Base-by-base conservation (phyloP, 2,329 filamentous ascomycete genomes). In the Cryoendolithus antarcticus region DNA sequence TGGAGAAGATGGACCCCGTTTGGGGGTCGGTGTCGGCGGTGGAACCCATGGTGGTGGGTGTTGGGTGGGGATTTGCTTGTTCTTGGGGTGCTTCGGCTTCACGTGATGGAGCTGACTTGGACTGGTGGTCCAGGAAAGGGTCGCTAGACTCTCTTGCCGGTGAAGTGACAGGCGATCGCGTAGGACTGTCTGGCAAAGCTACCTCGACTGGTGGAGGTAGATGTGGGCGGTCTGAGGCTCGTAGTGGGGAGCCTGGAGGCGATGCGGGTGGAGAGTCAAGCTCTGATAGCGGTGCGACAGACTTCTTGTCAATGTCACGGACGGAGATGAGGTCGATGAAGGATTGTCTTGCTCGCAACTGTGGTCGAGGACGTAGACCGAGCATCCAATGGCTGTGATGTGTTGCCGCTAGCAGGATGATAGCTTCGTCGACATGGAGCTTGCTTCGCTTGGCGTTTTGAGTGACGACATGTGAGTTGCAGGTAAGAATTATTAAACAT, bases 1-100 rank as follows among this genome's bases (percentile, higher is more conserved):
- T 69, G 47, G 80, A 84, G 67, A 78, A 84, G 65, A 85, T 74
- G 46, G 69, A 65, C 70, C 73, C 79, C 69, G 72, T 65, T 51
- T 74, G 65, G 40, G 68, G 65, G 55, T 77, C 72, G 38, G 63
- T 66, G 47, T 64, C 63, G 41, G 62, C 61, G 49, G 65, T 56
- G 37, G 57, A 50, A 36, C 56, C 50, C 46, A 62, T 61, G 36
- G 58, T 53, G 39, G 54, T 50, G 61, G 63, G 64, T 40, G 38
- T 36, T 27, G 32, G 5, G 33, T 33, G 15, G 19, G 37, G 28
- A 50, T 50, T 55, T 59, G 61, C 60, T 42, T 37, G 37, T 45
- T 43, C 34, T 51, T 44, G 42, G 38, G 29, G 38, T 31, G 2
- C 11, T 13, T 15, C 13, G 9, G 45, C 21, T 35, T 34, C 41